A percentile compares a stretch with the other conserved stretches of the same genome.
These are phyloP conservation scores for Naganishia sp. DNA, from an alignment of 1,284 basidiomycete genomes.

Conservation along the genomic window DNA sequence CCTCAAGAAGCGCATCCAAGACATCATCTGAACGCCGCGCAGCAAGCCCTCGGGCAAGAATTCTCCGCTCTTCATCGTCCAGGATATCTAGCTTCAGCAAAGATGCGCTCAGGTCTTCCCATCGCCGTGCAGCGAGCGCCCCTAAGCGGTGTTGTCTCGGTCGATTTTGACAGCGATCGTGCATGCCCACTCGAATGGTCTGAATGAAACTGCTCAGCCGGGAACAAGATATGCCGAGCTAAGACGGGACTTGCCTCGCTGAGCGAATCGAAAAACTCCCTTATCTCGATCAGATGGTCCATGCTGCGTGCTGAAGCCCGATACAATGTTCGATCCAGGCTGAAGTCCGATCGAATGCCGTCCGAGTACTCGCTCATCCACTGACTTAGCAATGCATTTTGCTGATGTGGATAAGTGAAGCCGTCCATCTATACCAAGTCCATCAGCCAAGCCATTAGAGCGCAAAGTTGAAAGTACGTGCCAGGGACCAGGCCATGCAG, in stretches of 20 bases:
- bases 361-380: constrained; percentile 5
- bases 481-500: constrained; percentile 21
- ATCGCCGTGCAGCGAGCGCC: constrained; percentile 7
- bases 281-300: background rate
- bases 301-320: background rate
- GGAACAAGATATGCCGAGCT: background rate
- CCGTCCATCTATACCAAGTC: background rate
- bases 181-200: constrained; percentile 14
- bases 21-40: constrained; percentile 5
- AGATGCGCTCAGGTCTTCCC: background rate
- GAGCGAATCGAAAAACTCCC: constrained; percentile 8
- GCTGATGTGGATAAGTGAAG: background rate
- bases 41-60: background rate
- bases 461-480: background rate
- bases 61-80: background rate
- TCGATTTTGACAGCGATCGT: constrained; percentile 26
- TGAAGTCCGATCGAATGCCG: background rate
- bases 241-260: constrained; percentile 1
- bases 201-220: background rate
- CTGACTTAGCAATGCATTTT: background rate
- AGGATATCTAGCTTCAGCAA: background rate
- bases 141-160: constrained; percentile 15
- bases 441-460: background rate
- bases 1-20: constrained; percentile 11
- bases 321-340: constrained; percentile 5